These are phyloP conservation scores for Candida glucosophila DNA, from an alignment of 1,139 yeast species.

Conservation along the genomic window DNA sequence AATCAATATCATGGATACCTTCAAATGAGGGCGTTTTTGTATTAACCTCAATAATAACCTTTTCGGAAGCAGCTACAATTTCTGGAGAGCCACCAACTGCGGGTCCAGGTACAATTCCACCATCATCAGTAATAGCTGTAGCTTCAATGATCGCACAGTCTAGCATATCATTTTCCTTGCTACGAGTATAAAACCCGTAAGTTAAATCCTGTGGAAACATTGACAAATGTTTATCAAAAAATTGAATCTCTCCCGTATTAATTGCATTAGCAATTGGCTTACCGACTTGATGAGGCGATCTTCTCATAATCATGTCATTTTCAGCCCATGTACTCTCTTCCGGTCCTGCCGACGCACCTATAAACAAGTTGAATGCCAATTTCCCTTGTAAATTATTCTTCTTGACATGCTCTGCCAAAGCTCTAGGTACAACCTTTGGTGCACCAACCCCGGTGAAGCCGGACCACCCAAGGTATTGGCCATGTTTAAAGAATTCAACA, in stretches of 20 bases:
- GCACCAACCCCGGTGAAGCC: slow-evolving; percentile 99
- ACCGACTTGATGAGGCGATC: slow-evolving; percentile 98
- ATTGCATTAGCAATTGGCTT: slow-evolving; percentile 87
- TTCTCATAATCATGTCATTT: slow-evolving; percentile 72
- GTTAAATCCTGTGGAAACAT: slow-evolving; percentile 98
- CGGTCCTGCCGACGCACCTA: slow-evolving; percentile 96
- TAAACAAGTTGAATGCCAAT: slow-evolving; percentile 80
- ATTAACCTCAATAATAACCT: slow-evolving; percentile 85
- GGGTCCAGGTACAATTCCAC: slow-evolving; percentile 90
- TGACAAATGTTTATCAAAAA: slow-evolving; percentile 92
- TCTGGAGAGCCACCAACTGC: slow-evolving; percentile 98
- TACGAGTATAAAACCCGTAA: slow-evolving; percentile 81
- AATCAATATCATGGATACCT: slow-evolving; percentile 91
- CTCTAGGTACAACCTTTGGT: slow-evolving; percentile 86
- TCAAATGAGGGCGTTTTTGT: slow-evolving; percentile 91
- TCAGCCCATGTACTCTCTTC: slow-evolving; percentile 95
- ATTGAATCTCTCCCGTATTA: slow-evolving; percentile 77
- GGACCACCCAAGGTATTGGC: slow-evolving; percentile 94
- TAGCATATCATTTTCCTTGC: slow-evolving; percentile 55
- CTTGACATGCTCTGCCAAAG: slow-evolving; percentile 84
- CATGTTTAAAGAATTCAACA: slow-evolving; percentile 75
- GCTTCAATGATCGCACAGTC: slow-evolving; percentile 93
- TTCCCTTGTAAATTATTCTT: slow-evolving; percentile 79
- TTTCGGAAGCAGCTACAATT: slow-evolving; percentile 75
- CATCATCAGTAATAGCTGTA: slow-evolving; percentile 92